Percentiles rank a stretch among this genome's conserved stretches.
Evolutionary conservation across 352 stramenopile species (phyloP).

Genomic region (Thalassiosira delicatula): DNA sequence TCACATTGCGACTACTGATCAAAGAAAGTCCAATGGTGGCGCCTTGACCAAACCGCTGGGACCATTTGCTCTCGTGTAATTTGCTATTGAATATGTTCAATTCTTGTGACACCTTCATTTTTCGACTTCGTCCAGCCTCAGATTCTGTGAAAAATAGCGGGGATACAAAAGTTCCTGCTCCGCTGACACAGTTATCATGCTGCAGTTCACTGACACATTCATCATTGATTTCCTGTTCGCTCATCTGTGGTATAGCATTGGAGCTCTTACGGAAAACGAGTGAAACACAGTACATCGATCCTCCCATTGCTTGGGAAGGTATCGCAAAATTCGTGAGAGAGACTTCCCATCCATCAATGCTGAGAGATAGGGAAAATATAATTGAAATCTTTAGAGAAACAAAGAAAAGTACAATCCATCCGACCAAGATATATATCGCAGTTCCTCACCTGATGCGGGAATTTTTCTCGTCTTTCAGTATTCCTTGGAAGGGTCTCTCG

Average conservation of each 20-base stretch:
- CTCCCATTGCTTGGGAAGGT: constrained; percentile 54
- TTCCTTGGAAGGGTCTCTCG: constrained; percentile 55
- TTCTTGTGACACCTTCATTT: constrained; percentile 56
- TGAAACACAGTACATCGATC: constrained; percentile 78
- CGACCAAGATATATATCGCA: too few species aligned
- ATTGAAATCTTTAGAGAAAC: not conserved
- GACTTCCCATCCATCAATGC: constrained; percentile 78
- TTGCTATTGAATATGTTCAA: constrained; percentile 68
- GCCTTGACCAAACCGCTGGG: constrained; percentile 29
- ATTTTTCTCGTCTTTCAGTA: constrained; percentile 37
- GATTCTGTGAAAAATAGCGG: constrained; percentile 29
- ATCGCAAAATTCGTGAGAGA: constrained; percentile 77
- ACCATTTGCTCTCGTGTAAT: constrained; percentile 66
- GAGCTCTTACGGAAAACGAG: constrained; percentile 65
- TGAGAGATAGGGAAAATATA: constrained; percentile 14
- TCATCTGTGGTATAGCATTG: constrained; percentile 25
- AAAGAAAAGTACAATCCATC: not conserved
- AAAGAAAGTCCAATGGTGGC: constrained; percentile 73
- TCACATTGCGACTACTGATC: constrained; percentile 73
- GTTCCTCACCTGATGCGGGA: constrained; percentile 44
- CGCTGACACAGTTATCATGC: not conserved
- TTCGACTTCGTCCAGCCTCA: constrained; percentile 20
- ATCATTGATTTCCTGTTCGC: constrained; percentile 28
- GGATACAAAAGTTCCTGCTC: constrained; percentile 30
- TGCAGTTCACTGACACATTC: constrained; percentile 37